These are phyloP conservation scores for Spongiforma sp. DNA, from an alignment of 1,284 basidiomycete species.

Conservation along the genomic window DNA sequence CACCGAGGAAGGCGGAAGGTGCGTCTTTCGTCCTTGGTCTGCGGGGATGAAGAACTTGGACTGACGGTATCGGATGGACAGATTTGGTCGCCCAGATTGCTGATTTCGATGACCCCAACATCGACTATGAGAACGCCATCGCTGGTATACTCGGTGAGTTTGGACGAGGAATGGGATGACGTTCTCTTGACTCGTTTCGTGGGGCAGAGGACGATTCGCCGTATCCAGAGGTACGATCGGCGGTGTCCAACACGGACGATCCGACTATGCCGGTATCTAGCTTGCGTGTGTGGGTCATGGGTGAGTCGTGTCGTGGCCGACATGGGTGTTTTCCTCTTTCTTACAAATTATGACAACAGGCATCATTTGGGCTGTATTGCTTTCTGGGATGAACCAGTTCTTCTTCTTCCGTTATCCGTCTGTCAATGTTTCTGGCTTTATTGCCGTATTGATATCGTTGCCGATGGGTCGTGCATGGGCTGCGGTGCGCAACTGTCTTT, in stretches of 20 bases:
- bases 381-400: constrained; percentile 68
- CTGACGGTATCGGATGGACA: constrained; percentile 4
- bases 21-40: background rate
- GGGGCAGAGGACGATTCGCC: constrained; percentile 58
- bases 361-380: constrained; percentile 58
- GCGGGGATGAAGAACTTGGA: too few species aligned
- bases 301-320: constrained; percentile 39
- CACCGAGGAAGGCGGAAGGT: constrained; percentile 23
- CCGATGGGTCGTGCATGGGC: constrained; percentile 70
- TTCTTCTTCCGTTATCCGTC: constrained; percentile 72
- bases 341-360: constrained; percentile 20
- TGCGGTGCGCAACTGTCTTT: too few species aligned
- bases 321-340: background rate
- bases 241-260: constrained; percentile 78
- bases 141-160: constrained; percentile 44
- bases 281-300: constrained; percentile 69
- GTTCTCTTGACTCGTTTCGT: background rate
- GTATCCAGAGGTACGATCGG: constrained; percentile 80
- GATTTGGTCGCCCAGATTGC: constrained; percentile 12
- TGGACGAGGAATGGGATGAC: too few species aligned
- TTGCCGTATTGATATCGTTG: constrained; percentile 68
- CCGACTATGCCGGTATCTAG: constrained; percentile 62
- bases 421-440: constrained; percentile 52
- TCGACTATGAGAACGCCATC: constrained; percentile 52
- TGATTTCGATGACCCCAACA: constrained; percentile 70